Evolutionary conservation across 345 rosid species (phyloP).

Genomic region (Crucihimalaya himalaica): DNA sequence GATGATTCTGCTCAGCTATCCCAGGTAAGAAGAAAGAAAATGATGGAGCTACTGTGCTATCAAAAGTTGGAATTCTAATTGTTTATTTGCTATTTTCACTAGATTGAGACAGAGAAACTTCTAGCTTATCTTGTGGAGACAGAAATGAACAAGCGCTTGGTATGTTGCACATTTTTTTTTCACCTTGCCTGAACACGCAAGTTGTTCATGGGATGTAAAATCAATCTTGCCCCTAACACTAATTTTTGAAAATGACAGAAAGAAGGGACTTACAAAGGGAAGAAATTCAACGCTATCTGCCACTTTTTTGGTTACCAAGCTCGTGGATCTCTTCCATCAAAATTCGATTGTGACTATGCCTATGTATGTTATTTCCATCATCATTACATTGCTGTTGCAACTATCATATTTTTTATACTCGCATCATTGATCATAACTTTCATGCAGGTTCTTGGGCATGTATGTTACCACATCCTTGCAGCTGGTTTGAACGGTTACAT

Average conservation of each 20-base stretch:
- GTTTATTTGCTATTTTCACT: conserved; percentile 25
- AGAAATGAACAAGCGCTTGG: conserved; percentile 87
- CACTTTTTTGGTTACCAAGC: conserved; percentile 99
- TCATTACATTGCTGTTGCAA: conserved; percentile 14
- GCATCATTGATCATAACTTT: conserved; percentile 10
- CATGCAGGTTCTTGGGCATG: conserved; percentile 82
- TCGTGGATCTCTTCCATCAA: conserved; percentile 95
- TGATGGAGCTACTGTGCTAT: background rate
- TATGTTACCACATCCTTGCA: conserved; percentile 89
- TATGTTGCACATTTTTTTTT: conserved; percentile 29
- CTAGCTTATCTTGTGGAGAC: conserved; percentile 91
- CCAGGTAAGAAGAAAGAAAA: conserved; percentile 56
- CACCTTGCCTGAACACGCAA: background rate
- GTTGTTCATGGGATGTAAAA: background rate
- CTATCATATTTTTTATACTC: background rate
- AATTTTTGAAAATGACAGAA: conserved; percentile 52
- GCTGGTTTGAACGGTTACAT: conserved; percentile 95
- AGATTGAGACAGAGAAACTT: conserved; percentile 99
- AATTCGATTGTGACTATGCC: conserved; percentile 95
- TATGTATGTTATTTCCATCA: conserved; percentile 56
- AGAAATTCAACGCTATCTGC: conserved; percentile 92
- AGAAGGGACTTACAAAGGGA: conserved; percentile 86
- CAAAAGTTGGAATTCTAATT: conserved; percentile 21
- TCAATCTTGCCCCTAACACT: background rate
- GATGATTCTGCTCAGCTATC: conserved; percentile 99